Percentiles rank a stretch among this genome's conserved stretches.
phyloP scores from a whole-genome alignment of 2,329 filamentous ascomycete species.

The Calonectria pauciramosa region DNA sequence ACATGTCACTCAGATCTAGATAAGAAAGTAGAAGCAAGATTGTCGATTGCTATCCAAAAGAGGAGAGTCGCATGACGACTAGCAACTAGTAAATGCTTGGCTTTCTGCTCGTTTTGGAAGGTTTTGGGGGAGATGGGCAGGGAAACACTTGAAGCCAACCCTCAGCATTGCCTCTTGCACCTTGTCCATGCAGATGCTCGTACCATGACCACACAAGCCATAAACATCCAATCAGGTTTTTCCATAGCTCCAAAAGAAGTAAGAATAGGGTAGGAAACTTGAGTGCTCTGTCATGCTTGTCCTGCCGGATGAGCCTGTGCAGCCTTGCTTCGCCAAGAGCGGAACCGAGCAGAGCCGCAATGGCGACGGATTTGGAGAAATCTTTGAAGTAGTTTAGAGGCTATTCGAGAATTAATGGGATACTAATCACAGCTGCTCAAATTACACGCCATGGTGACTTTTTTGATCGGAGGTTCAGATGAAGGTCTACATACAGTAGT shows the following conservation, averaged over 20 bases:
- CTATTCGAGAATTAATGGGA: neutral
- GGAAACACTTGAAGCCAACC: neutral
- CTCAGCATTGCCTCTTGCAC: neutral
- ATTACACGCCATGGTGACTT: neutral
- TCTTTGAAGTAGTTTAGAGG: too few relatives aligned
- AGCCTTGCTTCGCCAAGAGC: neutral
- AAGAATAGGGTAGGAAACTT: too few relatives aligned
- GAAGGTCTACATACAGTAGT: neutral
- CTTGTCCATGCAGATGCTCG: neutral
- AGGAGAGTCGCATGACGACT: neutral
- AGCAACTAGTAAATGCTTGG: neutral
- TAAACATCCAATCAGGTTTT: neutral
- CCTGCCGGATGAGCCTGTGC: too few relatives aligned
- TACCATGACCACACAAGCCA: neutral
- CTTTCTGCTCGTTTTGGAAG: neutral
- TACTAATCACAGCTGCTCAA: neutral
- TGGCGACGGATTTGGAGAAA: too few relatives aligned
- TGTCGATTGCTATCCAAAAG: neutral
- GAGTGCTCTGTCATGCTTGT: too few relatives aligned
- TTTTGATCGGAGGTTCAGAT: neutral
- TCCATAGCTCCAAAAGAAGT: neutral
- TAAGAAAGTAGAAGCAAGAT: neutral
- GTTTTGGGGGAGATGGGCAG: neutral
- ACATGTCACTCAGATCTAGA: neutral
- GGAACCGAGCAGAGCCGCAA: neutral